Percentiles rank a stretch among this genome's conserved stretches.
These are phyloP conservation scores for Stagonosporopsis rhizophila DNA, from an alignment of 2,329 filamentous ascomycete genomes.

Conservation along the genomic window DNA sequence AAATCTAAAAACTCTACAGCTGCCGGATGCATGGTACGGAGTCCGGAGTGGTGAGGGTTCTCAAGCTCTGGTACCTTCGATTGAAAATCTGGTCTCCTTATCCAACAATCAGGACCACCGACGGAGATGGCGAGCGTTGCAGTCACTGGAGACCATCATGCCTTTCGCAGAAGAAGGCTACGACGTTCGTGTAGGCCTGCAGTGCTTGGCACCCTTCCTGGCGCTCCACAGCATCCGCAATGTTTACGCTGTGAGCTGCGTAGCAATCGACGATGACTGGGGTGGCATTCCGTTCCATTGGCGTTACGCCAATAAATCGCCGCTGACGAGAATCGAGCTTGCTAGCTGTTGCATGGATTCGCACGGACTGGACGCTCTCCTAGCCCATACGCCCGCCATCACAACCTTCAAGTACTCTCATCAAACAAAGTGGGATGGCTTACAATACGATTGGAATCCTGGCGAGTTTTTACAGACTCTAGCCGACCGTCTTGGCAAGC, in stretches of 20 bases:
- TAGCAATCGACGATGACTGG: constrained; percentile 43
- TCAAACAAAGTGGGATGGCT: constrained; percentile 44
- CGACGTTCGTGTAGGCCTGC: constrained; percentile 35
- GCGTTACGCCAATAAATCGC: constrained; percentile 30
- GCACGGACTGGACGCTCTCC: constrained; percentile 30
- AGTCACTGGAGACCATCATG: constrained; percentile 35
- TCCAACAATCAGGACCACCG: constrained; percentile 22
- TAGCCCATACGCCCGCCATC: constrained; percentile 36
- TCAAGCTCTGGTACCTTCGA: constrained; percentile 25
- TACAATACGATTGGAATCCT: constrained; percentile 44
- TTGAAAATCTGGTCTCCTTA: constrained; percentile 25
- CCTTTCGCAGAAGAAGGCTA: constrained; percentile 44
- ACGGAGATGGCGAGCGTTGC: constrained; percentile 24
- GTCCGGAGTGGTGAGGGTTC: constrained; percentile 27
- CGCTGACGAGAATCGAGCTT: constrained; percentile 39
- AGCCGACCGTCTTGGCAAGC: constrained; percentile 32
- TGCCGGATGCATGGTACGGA: constrained; percentile 40
- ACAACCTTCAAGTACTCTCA: constrained; percentile 44
- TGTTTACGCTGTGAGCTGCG: constrained; percentile 40
- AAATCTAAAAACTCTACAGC: constrained; percentile 38
- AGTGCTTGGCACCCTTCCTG: constrained; percentile 41
- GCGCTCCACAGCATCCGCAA: constrained; percentile 34
- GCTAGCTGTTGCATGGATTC: constrained; percentile 44
- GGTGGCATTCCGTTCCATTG: constrained; percentile 40
- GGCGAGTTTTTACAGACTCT: constrained; percentile 40